Conservation (phyloP, 2,329 filamentous ascomycete genomes). For the Botrytis elliptica region DNA sequence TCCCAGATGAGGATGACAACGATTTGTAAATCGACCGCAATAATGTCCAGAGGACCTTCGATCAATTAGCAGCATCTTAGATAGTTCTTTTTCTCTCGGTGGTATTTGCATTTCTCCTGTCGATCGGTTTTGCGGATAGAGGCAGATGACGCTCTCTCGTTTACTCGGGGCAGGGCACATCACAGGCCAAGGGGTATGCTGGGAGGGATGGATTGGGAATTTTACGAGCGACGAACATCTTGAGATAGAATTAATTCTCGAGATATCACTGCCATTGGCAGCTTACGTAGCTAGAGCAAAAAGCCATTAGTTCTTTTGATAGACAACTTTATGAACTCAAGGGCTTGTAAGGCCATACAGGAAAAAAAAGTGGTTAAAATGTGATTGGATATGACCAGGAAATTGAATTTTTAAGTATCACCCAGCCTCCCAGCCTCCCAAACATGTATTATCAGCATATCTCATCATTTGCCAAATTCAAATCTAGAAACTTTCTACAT, state of each 20-base stretch:
- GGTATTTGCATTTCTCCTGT: slow-evolving; percentile 38
- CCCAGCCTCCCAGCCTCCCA: neutral
- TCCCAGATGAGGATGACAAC: slow-evolving; percentile 92
- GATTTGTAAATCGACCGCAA: slow-evolving; percentile 43
- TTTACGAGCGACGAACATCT: slow-evolving; percentile 36
- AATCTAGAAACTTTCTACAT: neutral
- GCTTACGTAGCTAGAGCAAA: slow-evolving; percentile 39
- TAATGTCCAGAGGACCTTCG: slow-evolving; percentile 24
- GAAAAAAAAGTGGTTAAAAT: neutral
- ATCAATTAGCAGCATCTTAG: slow-evolving; percentile 38
- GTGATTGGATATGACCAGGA: slow-evolving; percentile 1
- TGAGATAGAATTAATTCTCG: slow-evolving; percentile 31
- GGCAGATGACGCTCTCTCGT: slow-evolving; percentile 33
- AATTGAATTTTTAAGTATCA: neutral
- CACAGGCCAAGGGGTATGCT: slow-evolving; percentile 32
- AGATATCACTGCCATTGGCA: slow-evolving; percentile 32
- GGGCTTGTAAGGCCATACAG: neutral
- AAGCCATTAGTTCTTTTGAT: slow-evolving; percentile 34
- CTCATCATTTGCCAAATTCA: neutral
- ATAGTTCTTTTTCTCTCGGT: slow-evolving; percentile 37
- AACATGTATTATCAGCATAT: neutral
- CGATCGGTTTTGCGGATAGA: slow-evolving; percentile 35
- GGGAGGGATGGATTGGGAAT: slow-evolving; percentile 29
- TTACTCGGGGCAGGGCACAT: slow-evolving; percentile 33
- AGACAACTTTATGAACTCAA: slow-evolving; percentile 13